phyloP scores from a whole-genome alignment of 805 yeast species.

The Candida adriatica region DNA sequence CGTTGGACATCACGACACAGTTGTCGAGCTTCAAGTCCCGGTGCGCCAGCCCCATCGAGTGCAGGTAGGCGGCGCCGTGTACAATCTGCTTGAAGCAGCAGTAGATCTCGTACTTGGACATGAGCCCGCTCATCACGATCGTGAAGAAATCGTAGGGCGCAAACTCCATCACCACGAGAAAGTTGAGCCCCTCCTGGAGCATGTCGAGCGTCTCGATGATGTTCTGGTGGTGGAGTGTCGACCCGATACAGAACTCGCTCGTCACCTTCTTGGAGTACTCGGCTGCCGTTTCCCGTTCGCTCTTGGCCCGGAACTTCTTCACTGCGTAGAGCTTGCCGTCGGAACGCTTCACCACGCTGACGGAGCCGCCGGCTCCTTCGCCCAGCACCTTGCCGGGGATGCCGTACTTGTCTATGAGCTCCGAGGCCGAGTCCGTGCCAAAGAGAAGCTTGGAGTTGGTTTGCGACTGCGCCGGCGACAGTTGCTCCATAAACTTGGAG shows the following conservation, averaged over 20 bases:
- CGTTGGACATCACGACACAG: conserved; percentile 73
- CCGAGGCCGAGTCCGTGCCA: conserved; percentile 32
- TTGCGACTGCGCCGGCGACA: conserved; percentile 16
- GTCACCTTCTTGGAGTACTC: conserved; percentile 76
- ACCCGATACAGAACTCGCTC: conserved; percentile 78
- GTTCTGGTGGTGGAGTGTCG: conserved; percentile 70
- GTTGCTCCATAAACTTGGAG: conserved; percentile 18
- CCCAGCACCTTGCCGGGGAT: conserved; percentile 71
- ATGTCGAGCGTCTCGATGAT: conserved; percentile 77
- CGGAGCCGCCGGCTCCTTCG: conserved; percentile 94
- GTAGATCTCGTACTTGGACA: conserved; percentile 60
- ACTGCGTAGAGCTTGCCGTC: conserved; percentile 72
- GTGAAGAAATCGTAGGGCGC: conserved; percentile 90
- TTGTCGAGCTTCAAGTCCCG: conserved; percentile 90
- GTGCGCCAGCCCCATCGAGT: conserved; percentile 80
- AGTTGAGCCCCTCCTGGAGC: conserved; percentile 56
- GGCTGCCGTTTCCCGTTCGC: conserved; percentile 51
- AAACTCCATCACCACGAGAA: conserved; percentile 84
- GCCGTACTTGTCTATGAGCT: conserved; percentile 59
- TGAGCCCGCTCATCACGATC: conserved; percentile 81
- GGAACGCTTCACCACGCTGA: conserved; percentile 61
- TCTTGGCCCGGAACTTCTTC: conserved; percentile 71
- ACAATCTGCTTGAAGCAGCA: conserved; percentile 83
- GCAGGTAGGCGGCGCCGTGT: conserved; percentile 70
- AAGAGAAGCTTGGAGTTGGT: conserved; percentile 27